Evolutionary conservation across 345 rosid genomes (phyloP).

Genomic region (Nephelium lappaceum): DNA sequence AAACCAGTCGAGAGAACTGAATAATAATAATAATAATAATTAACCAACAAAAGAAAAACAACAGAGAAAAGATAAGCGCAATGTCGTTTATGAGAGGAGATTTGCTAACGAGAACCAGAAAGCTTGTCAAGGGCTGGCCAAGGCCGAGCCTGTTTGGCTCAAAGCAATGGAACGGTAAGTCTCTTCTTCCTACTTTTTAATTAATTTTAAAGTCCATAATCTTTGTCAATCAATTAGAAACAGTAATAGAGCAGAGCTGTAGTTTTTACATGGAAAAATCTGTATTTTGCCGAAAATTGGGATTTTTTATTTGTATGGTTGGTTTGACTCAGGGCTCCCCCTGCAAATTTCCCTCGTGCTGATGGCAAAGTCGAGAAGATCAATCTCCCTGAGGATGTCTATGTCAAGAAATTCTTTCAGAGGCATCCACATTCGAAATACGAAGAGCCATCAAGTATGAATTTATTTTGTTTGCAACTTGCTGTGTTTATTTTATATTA

Average conservation of each 20-base stretch:
- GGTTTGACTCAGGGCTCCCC: constrained; percentile 54
- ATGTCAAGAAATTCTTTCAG: constrained; percentile 61
- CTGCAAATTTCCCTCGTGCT: constrained; percentile 73
- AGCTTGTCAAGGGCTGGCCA: constrained; percentile 88
- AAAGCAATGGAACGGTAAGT: constrained; percentile 89
- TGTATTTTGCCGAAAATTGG: neutral
- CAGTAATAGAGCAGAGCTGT: neutral
- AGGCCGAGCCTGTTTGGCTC: constrained; percentile 77
- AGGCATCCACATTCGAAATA: constrained; percentile 57
- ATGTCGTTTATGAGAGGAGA: constrained; percentile 94
- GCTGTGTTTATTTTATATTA: neutral
- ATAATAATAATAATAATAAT: too few relatives aligned
- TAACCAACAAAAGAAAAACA: too few relatives aligned
- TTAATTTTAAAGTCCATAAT: neutral
- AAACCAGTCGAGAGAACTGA: neutral
- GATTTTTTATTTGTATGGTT: neutral
- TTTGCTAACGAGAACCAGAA: constrained; percentile 68
- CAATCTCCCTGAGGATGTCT: constrained; percentile 79
- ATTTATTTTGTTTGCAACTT: neutral
- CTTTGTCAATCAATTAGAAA: neutral
- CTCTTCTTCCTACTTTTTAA: constrained; percentile 25
- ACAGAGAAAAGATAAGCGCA: constrained; percentile 12
- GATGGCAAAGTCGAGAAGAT: constrained; percentile 70
- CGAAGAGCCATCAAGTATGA: constrained; percentile 72
- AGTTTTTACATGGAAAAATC: neutral